Percentiles rank a stretch among this genome's conserved stretches.
These are phyloP conservation scores for Ustilago nuda DNA, from an alignment of 1,284 basidiomycete species.

Conservation along the genomic window DNA sequence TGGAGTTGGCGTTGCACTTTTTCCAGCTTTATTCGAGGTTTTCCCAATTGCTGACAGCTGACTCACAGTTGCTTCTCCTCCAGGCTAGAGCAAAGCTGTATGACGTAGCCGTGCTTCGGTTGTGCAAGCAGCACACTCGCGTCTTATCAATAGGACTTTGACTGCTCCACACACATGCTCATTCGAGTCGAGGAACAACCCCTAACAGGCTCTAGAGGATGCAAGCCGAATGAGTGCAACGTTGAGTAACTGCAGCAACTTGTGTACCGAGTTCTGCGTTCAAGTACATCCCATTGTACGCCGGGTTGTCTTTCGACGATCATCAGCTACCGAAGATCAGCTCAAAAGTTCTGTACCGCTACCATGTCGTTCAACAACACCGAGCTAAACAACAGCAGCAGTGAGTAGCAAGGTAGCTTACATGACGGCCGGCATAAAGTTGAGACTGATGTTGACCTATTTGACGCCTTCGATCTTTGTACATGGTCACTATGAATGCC, in stretches of 20 bases:
- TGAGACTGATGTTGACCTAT: neutral
- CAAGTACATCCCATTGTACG: neutral
- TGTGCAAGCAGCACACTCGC: neutral
- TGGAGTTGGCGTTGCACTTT: neutral
- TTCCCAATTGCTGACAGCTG: constrained; percentile 21
- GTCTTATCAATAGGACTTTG: neutral
- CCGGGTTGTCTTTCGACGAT: neutral
- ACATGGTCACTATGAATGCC: neutral
- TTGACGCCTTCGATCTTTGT: neutral
- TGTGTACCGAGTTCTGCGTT: too few relatives aligned
- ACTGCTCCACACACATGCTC: neutral
- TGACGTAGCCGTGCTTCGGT: neutral
- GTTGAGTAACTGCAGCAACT: too few relatives aligned
- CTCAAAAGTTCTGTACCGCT: neutral
- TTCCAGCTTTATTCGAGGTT: neutral
- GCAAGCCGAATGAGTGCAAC: too few relatives aligned
- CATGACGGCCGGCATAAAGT: neutral
- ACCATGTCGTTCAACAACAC: constrained; percentile 21
- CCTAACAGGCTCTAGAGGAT: too few relatives aligned
- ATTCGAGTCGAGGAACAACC: too few relatives aligned
- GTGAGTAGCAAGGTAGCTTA: constrained; percentile 10
- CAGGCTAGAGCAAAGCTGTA: neutral
- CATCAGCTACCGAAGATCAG: neutral
- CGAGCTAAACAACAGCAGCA: constrained; percentile 26
- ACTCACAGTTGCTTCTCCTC: constrained; percentile 10